Evolutionary conservation across 1,284 basidiomycete genomes (phyloP), one percentile per base, ranked within the genome.

Genomic region (Microstroma glucosiphilum): DNA sequence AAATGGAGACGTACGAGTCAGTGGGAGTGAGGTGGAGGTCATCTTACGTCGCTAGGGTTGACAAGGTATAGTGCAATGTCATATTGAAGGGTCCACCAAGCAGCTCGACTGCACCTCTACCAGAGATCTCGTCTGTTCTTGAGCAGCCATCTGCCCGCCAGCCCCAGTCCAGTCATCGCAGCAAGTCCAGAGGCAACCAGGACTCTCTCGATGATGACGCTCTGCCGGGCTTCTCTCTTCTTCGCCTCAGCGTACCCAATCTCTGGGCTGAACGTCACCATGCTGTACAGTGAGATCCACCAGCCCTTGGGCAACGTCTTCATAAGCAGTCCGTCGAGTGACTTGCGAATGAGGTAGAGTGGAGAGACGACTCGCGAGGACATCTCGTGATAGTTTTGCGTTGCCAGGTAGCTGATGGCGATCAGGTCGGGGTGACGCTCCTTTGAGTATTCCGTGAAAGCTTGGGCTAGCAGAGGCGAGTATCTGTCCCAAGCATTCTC

Each of bases 331-430:
- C 71, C 76, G 82, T 97, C 92, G 64, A 97, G 79, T 53, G 85
- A 83, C 80, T 91, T 90, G 75, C 88, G 88, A 73, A 93, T 82
- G 61, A 89, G 84, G 82, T 92, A 93, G 56, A 85, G 78, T 48
- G 87, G 87, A 43, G 88, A 91, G 30, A 91, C 88, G 65, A 97
- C 93, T 62, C 86, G 85, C 78, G 93, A 90, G 64, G 91, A 87
- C 94, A 98, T 97, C 81, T 96, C 93, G 72, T 87, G 84, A 80
- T 96, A 98, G 82, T 98, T 97, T 70, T 88, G 84, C 87, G 93
- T 89, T 1, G 94, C 94, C 51, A 98, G 85, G 74, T 92, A 86
- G 78, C 86, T 87, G 72, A 97, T 97, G 56, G 93, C 91, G 59
- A 89, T 82, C 51, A 97, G 84, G 82, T 97, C 94, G 68, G 87